These are phyloP conservation scores for Aspergillus tanneri DNA, from an alignment of 2,329 filamentous ascomycete genomes.

Conservation along the genomic window DNA sequence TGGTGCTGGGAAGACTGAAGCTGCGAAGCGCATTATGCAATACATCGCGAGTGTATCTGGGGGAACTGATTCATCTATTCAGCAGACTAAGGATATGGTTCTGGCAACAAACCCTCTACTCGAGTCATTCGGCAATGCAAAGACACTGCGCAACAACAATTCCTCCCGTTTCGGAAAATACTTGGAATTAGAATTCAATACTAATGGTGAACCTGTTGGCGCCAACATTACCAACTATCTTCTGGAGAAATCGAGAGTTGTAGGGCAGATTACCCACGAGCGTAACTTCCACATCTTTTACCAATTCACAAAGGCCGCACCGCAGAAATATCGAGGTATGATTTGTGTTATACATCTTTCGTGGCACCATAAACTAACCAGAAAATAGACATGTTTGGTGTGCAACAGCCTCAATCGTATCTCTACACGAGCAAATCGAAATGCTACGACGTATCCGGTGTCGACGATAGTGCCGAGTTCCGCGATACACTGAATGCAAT, in stretches of 20 bases:
- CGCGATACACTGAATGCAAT: slow-evolving; percentile 90
- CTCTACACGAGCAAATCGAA: slow-evolving; percentile 91
- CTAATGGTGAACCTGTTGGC: slow-evolving; percentile 84
- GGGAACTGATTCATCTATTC: slow-evolving; percentile 77
- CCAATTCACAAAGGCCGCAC: slow-evolving; percentile 93
- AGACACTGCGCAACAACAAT: slow-evolving; percentile 97
- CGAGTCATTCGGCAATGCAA: slow-evolving; percentile 97
- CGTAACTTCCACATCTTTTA: slow-evolving; percentile 99
- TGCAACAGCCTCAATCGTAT: slow-evolving; percentile 91
- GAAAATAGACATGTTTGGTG: slow-evolving; percentile 70
- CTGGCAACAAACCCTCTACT: slow-evolving; percentile 95
- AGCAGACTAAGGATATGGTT: slow-evolving; percentile 99
- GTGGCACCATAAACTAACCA: slow-evolving; percentile 15
- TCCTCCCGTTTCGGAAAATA: slow-evolving; percentile 98
- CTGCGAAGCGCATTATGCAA: slow-evolving; percentile 98
- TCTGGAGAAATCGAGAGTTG: slow-evolving; percentile 90
- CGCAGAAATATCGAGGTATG: slow-evolving; percentile 71
- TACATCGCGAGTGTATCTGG: slow-evolving; percentile 98
- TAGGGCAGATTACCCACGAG: slow-evolving; percentile 92
- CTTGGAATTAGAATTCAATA: slow-evolving; percentile 93
- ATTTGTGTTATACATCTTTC: not conserved
- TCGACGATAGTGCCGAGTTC: slow-evolving; percentile 88
- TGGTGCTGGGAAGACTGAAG: slow-evolving; percentile 96
- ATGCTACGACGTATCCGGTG: slow-evolving; percentile 89
- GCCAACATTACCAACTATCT: slow-evolving; percentile 98